Conservation (phyloP, 805 yeast genomes). For the Wickerhamomyces pijperi region DNA sequence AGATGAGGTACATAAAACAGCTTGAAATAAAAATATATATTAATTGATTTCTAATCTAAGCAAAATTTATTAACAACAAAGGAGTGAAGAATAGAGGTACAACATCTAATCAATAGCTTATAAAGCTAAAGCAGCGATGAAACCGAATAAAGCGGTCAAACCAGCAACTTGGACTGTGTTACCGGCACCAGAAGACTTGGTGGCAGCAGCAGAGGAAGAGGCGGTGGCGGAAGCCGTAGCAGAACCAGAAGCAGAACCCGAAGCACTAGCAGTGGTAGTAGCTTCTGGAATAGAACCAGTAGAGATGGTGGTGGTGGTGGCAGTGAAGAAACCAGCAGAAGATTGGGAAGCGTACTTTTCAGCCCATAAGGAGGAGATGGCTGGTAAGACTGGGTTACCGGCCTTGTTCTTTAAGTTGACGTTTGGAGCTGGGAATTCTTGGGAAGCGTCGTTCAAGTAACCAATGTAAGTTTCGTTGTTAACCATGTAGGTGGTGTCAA, state of each 20-base stretch:
- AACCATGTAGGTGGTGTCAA: slow-evolving; percentile 22
- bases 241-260: too few relatives aligned
- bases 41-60: too few relatives aligned
- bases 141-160: not conserved
- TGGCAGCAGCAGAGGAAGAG: too few relatives aligned
- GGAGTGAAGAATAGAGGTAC: too few relatives aligned
- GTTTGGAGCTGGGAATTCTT: slow-evolving; percentile 26
- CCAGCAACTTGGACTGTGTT: not conserved
- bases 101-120: not conserved
- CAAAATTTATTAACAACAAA: too few relatives aligned
- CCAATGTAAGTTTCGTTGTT: slow-evolving; percentile 24
- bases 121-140: not conserved
- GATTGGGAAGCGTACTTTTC: slow-evolving; percentile 8
- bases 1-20: too few relatives aligned
- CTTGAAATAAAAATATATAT: too few relatives aligned
- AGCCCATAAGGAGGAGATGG: slow-evolving; percentile 24
- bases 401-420: slow-evolving; percentile 23
- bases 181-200: not conserved
- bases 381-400: slow-evolving; percentile 23
- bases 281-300: too few relatives aligned
- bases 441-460: slow-evolving; percentile 19
- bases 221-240: too few relatives aligned
- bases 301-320: too few relatives aligned
- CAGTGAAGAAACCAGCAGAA: too few relatives aligned
- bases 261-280: too few relatives aligned